A percentile compares a stretch with the other conserved stretches of the same genome.
Evolutionary conservation across 2,329 filamentous ascomycete genomes (phyloP).

Genomic region (Venturia asperata): DNA sequence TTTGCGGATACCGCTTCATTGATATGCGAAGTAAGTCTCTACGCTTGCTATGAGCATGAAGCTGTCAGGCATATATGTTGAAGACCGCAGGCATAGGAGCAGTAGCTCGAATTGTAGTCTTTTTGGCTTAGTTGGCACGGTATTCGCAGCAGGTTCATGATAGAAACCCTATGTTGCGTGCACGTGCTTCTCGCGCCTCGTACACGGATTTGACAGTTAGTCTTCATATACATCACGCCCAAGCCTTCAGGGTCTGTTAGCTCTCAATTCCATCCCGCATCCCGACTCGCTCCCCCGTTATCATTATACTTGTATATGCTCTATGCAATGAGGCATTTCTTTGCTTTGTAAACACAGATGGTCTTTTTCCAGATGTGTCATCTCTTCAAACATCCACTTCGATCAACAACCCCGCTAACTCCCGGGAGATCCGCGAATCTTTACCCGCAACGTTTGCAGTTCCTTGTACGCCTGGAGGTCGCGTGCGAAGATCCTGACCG

Average conservation of each 20-base stretch:
- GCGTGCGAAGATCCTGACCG: not conserved
- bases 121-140: too few species aligned
- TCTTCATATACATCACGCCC: not conserved
- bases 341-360: not conserved
- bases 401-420: not conserved
- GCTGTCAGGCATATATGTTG: too few species aligned
- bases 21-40: too few species aligned
- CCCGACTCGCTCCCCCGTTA: not conserved
- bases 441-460: not conserved
- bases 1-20: not conserved
- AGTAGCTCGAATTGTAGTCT: too few species aligned
- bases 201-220: not conserved
- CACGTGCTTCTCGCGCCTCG: not conserved
- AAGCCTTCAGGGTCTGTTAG: not conserved
- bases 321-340: not conserved
- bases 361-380: not conserved
- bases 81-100: too few species aligned
- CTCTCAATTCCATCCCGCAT: not conserved
- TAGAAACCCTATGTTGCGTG: not conserved
- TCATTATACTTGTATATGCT: not conserved
- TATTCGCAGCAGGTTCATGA: too few species aligned
- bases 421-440: conserved; percentile 10
- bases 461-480: not conserved
- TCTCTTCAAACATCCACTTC: not conserved
- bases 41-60: not conserved